Evolutionary conservation across 805 yeast species (phyloP).

Genomic region (Cephaloascus fragrans): DNA sequence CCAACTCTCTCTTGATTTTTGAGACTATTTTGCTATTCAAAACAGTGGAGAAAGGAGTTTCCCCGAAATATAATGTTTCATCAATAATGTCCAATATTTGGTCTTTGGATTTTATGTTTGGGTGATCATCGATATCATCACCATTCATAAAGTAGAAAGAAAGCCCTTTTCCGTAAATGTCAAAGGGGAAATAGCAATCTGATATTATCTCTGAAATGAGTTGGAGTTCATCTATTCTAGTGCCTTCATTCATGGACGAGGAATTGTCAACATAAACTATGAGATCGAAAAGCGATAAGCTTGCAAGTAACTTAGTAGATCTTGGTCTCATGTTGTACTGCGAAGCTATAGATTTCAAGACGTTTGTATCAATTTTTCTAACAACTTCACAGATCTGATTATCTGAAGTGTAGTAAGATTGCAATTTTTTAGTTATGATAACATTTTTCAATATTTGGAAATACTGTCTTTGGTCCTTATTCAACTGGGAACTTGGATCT

Average conservation of each 20-base stretch:
- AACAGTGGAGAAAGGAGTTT: neutral
- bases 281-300: neutral
- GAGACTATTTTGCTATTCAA: too few species aligned
- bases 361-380: neutral
- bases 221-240: neutral
- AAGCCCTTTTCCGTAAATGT: neutral
- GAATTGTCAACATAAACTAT: neutral
- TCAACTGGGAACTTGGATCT: too few species aligned
- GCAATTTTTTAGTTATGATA: neutral
- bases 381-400: neutral
- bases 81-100: neutral
- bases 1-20: too few species aligned
- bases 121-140: neutral
- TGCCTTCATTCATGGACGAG: neutral
- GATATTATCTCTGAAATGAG: neutral
- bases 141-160: neutral
- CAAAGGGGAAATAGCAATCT: neutral
- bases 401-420: neutral
- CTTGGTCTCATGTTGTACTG: neutral
- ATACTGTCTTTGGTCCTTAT: too few species aligned
- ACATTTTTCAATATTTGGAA: neutral
- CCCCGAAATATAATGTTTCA: neutral
- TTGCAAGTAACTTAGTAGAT: neutral
- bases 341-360: neutral
- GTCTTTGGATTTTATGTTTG: neutral